Evolutionary conservation across 345 rosid genomes (phyloP).

Genomic region (Anastatica hierochuntica): DNA sequence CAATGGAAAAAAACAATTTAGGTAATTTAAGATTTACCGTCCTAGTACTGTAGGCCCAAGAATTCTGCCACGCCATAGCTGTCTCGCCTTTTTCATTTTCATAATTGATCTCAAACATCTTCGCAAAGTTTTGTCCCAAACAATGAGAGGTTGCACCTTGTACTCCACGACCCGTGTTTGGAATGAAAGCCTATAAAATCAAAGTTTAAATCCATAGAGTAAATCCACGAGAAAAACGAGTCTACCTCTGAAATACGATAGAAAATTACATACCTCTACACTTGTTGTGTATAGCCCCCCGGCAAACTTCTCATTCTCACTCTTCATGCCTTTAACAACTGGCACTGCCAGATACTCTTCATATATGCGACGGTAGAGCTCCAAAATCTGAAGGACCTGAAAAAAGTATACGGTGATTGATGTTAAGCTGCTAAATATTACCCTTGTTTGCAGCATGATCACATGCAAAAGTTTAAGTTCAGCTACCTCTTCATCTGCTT

Average conservation of each 20-base stretch:
- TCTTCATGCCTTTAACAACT: constrained; percentile 85
- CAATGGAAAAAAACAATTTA: neutral
- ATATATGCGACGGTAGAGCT: constrained; percentile 74
- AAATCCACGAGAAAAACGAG: neutral
- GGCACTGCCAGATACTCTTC: constrained; percentile 92
- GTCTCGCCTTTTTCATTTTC: constrained; percentile 91
- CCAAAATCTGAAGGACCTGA: constrained; percentile 53
- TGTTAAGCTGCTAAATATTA: neutral
- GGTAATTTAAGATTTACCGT: constrained; percentile 27
- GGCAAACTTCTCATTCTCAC: constrained; percentile 96
- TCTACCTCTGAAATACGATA: neutral
- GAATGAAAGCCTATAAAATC: constrained; percentile 70
- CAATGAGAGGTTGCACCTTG: constrained; percentile 99
- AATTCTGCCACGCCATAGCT: constrained; percentile 95
- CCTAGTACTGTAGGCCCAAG: constrained; percentile 97
- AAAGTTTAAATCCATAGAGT: neutral
- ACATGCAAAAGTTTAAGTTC: constrained; percentile 8
- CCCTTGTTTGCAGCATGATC: neutral
- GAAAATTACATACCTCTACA: constrained; percentile 56
- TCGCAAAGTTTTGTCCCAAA: constrained; percentile 92
- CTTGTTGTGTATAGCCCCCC: constrained; percentile 96
- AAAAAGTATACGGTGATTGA: neutral
- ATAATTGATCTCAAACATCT: constrained; percentile 84
- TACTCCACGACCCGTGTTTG: constrained; percentile 91
- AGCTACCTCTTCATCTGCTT: constrained; percentile 83